Evolutionary conservation across 2,329 filamentous ascomycete genomes (phyloP).

Genomic region (Sclerotinia glacialis): DNA sequence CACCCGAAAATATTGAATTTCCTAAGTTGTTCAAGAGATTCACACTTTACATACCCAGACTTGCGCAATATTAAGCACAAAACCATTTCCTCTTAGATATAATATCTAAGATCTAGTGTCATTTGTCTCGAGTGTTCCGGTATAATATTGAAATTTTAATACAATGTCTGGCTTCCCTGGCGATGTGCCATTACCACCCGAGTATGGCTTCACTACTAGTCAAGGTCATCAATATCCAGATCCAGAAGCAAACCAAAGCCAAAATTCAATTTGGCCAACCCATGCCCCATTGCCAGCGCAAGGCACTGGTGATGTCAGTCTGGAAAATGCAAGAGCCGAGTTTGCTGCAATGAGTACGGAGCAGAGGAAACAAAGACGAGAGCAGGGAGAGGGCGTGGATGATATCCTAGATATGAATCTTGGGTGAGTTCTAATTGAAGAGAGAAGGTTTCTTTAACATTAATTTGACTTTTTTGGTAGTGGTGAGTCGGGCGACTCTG

Average conservation of each 20-base stretch:
- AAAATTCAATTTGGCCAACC: slow-evolving; percentile 16
- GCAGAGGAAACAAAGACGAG: slow-evolving; percentile 22
- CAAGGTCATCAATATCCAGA: slow-evolving; percentile 25
- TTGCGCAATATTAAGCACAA: background rate
- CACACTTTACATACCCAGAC: background rate
- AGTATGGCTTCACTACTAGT: background rate
- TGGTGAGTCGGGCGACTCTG: slow-evolving; percentile 36
- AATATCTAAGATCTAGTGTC: background rate
- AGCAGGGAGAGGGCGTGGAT: slow-evolving; percentile 7
- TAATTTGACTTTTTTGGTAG: background rate
- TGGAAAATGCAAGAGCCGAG: slow-evolving; percentile 20
- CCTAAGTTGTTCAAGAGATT: background rate
- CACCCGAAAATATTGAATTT: background rate
- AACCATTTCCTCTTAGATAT: background rate
- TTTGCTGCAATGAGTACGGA: slow-evolving; percentile 19
- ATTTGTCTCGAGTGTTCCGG: background rate
- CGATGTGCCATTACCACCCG: background rate
- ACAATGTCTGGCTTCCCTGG: background rate
- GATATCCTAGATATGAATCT: slow-evolving; percentile 20
- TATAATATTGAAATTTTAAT: too few species aligned
- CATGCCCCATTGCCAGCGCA: background rate
- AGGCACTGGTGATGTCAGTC: background rate
- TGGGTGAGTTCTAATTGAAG: background rate
- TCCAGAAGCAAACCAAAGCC: slow-evolving; percentile 24
- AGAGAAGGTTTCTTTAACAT: background rate